phyloP scores from a whole-genome alignment of 805 yeast genomes.

The Ogataea methylovora region DNA sequence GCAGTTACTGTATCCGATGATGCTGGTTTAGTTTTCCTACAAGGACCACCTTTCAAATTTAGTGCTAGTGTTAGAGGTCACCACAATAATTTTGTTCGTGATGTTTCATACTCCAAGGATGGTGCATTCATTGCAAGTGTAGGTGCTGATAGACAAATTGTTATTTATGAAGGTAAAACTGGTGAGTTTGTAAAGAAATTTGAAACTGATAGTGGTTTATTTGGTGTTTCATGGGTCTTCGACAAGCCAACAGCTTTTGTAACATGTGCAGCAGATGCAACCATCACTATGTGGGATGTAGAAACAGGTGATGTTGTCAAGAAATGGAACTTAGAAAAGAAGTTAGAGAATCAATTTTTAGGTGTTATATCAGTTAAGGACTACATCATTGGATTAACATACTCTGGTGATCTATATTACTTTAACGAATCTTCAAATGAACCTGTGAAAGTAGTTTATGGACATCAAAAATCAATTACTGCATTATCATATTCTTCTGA shows the following conservation, averaged over 20 bases:
- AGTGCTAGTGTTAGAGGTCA: constrained; percentile 60
- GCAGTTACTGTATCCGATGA: constrained; percentile 94
- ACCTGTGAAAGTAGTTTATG: constrained; percentile 41
- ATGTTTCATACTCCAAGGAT: constrained; percentile 73
- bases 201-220: constrained; percentile 65
- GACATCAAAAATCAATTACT: constrained; percentile 82
- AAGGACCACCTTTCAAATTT: constrained; percentile 94
- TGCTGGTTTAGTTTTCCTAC: constrained; percentile 70
- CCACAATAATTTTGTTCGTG: constrained; percentile 75
- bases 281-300: constrained; percentile 59
- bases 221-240: constrained; percentile 63
- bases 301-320: constrained; percentile 34
- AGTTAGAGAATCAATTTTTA: constrained; percentile 62
- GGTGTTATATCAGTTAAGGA: constrained; percentile 67
- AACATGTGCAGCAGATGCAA: constrained; percentile 78
- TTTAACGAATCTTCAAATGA: constrained; percentile 33
- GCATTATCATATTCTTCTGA: constrained; percentile 32
- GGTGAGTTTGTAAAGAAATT: constrained; percentile 63
- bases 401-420: constrained; percentile 64
- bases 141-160: constrained; percentile 76
- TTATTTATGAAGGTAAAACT: constrained; percentile 77
- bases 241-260: constrained; percentile 49
- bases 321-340: constrained; percentile 42
- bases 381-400: constrained; percentile 56
- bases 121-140: constrained; percentile 72